Base-by-base conservation (phyloP, 495 filamentous ascomycete species). In the Baudoinia panamericana region DNA sequence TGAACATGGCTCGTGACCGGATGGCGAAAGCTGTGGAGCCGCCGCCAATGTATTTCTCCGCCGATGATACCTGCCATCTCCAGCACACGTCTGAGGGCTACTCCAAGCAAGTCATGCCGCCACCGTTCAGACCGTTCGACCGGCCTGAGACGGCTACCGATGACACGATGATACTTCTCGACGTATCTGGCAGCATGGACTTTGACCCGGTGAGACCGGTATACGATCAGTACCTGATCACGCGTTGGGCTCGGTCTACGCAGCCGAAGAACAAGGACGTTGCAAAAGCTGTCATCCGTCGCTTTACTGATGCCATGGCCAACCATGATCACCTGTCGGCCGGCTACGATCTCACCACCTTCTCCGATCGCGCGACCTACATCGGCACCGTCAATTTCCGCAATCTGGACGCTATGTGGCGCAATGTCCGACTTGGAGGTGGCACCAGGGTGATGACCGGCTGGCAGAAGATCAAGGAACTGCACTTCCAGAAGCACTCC, bases 201-300 rank as follows among this genome's bases (percentile, higher is more conserved):
- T 66, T 61, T 40, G 50, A 61, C 10, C 64, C 66, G 9, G 22
- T 63, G 27, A 54, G 60, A 19, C 63, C 66, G 15, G 44, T 56
- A 4, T 67, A 67, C 43, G 52, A 64, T 19, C 45, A 65, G 38
- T 65, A 59, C 48, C 52, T 67, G 13, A 63, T 69, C 28, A 66
- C 57, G 9, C 44, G 53, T 6, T 66, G 56, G 42, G 41, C 44
- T 1, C 45, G 21, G 22, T 61, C 63, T 1, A 52, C 54, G 9
- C 66, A 69, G 38, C 66, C 66, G 13, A 67, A 63, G 45, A 64
- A 65, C 33, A 65, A 64, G 56, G 65, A 67, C 24, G 45, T 66
- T 11, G 60, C 66, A 8, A 63, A 58, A 45, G 52, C 64, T 17
- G 58, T 67, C 32, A 56, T 67, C 32, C 58, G 60, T 17, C 60